These are phyloP conservation scores for Pyrenula massariospora DNA, from an alignment of 495 filamentous ascomycete genomes.

Conservation along the genomic window DNA sequence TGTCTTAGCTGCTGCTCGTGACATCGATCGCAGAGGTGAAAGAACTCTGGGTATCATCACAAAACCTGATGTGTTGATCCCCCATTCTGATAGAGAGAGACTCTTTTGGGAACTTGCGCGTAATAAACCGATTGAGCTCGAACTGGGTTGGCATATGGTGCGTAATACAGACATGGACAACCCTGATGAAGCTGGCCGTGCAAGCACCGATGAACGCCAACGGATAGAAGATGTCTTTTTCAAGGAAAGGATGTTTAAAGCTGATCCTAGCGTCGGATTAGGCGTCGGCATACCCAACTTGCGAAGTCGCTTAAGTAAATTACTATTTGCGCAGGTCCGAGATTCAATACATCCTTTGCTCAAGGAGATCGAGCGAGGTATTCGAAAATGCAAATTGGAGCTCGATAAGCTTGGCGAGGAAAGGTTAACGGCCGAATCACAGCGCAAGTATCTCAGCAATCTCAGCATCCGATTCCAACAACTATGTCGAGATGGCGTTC, in stretches of 20 bases:
- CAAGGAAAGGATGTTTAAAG: background rate
- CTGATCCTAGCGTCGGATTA: background rate
- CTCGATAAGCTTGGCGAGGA: slow-evolving; percentile 1
- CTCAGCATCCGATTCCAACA: background rate
- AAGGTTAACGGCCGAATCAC: background rate
- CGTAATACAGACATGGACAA: slow-evolving; percentile 25
- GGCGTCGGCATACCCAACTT: slow-evolving; percentile 42
- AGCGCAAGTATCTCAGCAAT: background rate
- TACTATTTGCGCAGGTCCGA: slow-evolving; percentile 45
- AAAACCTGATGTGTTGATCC: slow-evolving; percentile 28
- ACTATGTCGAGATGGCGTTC: background rate
- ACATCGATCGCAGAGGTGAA: slow-evolving; percentile 26
- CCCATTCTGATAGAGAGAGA: slow-evolving; percentile 19
- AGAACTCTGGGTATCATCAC: slow-evolving; percentile 44
- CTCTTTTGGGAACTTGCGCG: slow-evolving; percentile 28
- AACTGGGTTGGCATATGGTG: slow-evolving; percentile 38
- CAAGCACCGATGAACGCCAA: slow-evolving; percentile 22
- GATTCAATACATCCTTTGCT: background rate
- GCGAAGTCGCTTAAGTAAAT: slow-evolving; percentile 36
- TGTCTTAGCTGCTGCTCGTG: slow-evolving; percentile 27
- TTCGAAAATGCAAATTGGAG: background rate
- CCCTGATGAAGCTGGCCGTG: slow-evolving; percentile 21
- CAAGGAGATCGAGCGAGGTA: background rate
- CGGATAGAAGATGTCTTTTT: slow-evolving; percentile 31
- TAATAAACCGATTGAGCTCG: slow-evolving; percentile 32